Evolutionary conservation across 2,329 filamentous ascomycete genomes (phyloP).

Genomic region (Botryotinia calthae): DNA sequence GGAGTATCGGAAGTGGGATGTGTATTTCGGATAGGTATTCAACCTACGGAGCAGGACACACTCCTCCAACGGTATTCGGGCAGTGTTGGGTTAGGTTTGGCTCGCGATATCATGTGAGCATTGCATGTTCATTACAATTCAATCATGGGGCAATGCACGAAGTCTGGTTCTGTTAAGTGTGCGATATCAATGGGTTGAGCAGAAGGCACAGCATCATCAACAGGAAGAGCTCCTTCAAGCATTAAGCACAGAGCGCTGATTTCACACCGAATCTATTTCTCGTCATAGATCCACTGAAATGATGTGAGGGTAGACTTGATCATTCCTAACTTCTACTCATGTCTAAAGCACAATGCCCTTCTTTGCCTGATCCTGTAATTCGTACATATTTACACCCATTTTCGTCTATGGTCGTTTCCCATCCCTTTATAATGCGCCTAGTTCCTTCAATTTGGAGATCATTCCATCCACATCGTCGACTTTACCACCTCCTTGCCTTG

Average conservation of each 20-base stretch:
- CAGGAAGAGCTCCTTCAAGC: not conserved
- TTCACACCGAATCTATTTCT: not conserved
- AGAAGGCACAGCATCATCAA: not conserved
- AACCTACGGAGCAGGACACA: not conserved
- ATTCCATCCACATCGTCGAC: slow-evolving; percentile 97
- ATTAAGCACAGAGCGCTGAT: not conserved
- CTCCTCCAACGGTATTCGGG: not conserved
- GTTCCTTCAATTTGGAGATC: slow-evolving; percentile 89
- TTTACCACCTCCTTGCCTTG: slow-evolving; percentile 90
- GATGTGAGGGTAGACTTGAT: not conserved
- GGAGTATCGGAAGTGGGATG: not conserved
- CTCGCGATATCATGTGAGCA: not conserved
- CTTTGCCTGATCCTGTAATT: slow-evolving; percentile 8
- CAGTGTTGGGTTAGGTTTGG: not conserved
- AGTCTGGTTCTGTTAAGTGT: not conserved
- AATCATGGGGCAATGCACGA: not conserved
- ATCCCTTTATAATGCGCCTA: slow-evolving; percentile 61
- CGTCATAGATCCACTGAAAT: not conserved
- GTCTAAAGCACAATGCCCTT: not conserved
- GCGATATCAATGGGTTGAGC: not conserved
- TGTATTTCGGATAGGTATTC: not conserved
- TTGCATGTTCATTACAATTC: not conserved
- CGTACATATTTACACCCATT: slow-evolving; percentile 16
- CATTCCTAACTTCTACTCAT: not conserved
- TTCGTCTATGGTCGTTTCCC: slow-evolving; percentile 2